Evolutionary conservation across 768 basidiomycete species (phyloP).

Genomic region (Suillus subalutaceus): DNA sequence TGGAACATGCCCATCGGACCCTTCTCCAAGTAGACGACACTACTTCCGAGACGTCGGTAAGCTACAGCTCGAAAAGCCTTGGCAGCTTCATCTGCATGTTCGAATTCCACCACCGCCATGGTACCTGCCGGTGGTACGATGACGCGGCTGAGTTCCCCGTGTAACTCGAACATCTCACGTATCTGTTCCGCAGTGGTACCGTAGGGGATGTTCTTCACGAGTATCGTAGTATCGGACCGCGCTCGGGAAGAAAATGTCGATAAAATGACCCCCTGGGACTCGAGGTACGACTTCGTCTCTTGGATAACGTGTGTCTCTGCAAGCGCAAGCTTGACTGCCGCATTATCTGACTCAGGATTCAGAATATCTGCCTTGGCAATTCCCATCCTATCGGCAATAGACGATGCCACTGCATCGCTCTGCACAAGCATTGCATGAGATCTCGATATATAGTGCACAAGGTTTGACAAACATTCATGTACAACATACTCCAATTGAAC

Average conservation of each 20-base stretch:
- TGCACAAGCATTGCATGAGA: conserved; percentile 37
- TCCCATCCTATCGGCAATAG: conserved; percentile 86
- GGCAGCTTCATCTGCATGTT: conserved; percentile 66
- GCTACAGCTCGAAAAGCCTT: conserved; percentile 82
- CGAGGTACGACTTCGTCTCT: conserved; percentile 90
- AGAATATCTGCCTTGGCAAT: conserved; percentile 87
- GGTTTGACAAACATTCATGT: conserved; percentile 87
- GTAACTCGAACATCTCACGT: conserved; percentile 72
- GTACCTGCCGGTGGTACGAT: conserved; percentile 92
- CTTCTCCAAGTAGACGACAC: conserved; percentile 90
- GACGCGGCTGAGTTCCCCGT: conserved; percentile 71
- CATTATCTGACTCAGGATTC: conserved; percentile 77
- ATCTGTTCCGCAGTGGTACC: conserved; percentile 79
- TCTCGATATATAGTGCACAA: conserved; percentile 15
- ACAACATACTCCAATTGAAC: conserved; percentile 93
- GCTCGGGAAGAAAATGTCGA: conserved; percentile 54
- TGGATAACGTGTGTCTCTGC: conserved; percentile 96
- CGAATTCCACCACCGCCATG: conserved; percentile 88
- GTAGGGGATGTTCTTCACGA: conserved; percentile 97
- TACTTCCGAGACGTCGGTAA: conserved; percentile 87
- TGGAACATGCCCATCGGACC: conserved; percentile 86
- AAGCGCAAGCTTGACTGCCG: conserved; percentile 92
- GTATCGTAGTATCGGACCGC: conserved; percentile 78
- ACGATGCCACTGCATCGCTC: conserved; percentile 93
- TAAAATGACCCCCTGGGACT: conserved; percentile 71